Base-by-base conservation (phyloP, 192 early-diverging fungal genomes). In the Coemansia sp. region DNA sequence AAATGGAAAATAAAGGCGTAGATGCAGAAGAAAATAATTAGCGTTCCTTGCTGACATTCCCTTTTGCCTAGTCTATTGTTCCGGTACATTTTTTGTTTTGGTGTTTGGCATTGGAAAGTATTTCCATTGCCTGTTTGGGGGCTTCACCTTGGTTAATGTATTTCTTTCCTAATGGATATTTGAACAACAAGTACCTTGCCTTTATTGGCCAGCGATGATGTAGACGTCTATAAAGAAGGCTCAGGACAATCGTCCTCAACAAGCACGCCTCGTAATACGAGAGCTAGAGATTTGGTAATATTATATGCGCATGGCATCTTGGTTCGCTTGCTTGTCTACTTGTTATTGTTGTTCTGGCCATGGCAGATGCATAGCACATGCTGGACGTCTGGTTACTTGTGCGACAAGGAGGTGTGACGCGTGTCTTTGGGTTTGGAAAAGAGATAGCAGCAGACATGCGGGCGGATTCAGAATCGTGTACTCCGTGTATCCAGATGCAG, bases 161-260 rank as follows among this genome's bases (percentile, higher is more conserved):
- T 17, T 29, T 58, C 29, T 34, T 58, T 58, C 55, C 55, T 58
- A 58, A 58, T 34, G 55, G 55, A 58, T 58, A 58, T 58, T 58
- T 58, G 29, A 17, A 34, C 55, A 31, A 32, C 55, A 58, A 32
- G 55, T 32, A 14, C 15, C 15, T 58, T 58, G 55, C 31, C 55
- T 58, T 58, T 34, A 58, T 32, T 32, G 55, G 55, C 15, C 27
- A 31, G 17, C 29, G 29, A 58, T 58, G 55, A 32, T 58, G 55
- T 57, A 12, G 25, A 32, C 1, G 27, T 12, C 29, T 34, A 58
- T 31, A 34, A 58, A 31, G 14, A 34, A 14, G 29, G 10, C 29
- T 5, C 55, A n/a, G 29, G 32, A 58, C 25, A 58, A 29, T 31
- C 29, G 32, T 34, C 27, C 55, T 27, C 51, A 11, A 55, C 27